Percentiles rank a stretch among this genome's conserved stretches.
phyloP scores from a whole-genome alignment of 345 rosid genomes.

The Limnanthes douglasii region DNA sequence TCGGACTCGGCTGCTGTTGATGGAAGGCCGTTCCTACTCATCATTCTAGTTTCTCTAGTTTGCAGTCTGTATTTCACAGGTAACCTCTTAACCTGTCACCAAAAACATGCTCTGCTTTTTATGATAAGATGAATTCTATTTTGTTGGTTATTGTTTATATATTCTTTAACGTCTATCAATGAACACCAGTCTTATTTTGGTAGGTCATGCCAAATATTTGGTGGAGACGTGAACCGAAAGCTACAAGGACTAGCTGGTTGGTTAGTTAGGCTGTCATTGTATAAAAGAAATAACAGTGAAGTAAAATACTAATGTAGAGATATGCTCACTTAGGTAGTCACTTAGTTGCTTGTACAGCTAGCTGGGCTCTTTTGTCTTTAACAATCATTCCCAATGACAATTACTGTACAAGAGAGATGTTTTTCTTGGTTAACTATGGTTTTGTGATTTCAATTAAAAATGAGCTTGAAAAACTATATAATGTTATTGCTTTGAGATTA shows the following conservation, averaged over 20 bases:
- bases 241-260: slow-evolving; percentile 2
- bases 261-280: background rate
- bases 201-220: slow-evolving; percentile 8
- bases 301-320: too few relatives aligned
- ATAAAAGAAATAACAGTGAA: too few relatives aligned
- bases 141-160: background rate
- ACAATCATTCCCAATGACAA: too few relatives aligned
- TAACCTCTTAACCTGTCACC: slow-evolving; percentile 8
- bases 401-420: too few relatives aligned
- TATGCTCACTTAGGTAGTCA: too few relatives aligned
- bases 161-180: background rate
- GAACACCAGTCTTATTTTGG: slow-evolving; percentile 1
- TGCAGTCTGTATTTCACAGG: slow-evolving; percentile 20
- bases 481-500: too few relatives aligned
- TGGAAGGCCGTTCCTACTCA: slow-evolving; percentile 16
- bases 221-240: slow-evolving; percentile 3
- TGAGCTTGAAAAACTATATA: too few relatives aligned
- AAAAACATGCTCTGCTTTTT: background rate
- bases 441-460: too few relatives aligned
- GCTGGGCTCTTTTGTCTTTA: too few relatives aligned
- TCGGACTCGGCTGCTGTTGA: slow-evolving; percentile 22
- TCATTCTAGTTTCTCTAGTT: slow-evolving; percentile 11
- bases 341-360: too few relatives aligned
- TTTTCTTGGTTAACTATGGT: too few relatives aligned
- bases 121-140: background rate